phyloP scores from a whole-genome alignment of 306 rosid genomes.

The Ziziphus jujuba region DNA sequence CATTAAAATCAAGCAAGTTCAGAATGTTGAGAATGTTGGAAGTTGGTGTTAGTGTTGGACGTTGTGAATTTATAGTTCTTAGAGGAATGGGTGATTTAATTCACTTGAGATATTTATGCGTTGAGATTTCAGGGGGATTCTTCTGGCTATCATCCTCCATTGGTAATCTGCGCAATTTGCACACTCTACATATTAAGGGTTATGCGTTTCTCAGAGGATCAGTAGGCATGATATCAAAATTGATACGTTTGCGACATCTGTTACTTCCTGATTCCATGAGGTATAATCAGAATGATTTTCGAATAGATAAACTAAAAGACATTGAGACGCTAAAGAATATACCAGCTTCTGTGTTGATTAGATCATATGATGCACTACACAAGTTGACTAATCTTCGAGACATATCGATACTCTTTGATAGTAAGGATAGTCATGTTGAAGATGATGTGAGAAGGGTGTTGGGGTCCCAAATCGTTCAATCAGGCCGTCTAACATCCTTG shows the following conservation, averaged over 20 bases:
- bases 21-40: conserved; percentile 33
- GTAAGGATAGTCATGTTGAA: not conserved
- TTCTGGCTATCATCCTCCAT: conserved; percentile 29
- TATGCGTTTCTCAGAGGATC: not conserved
- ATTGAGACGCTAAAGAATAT: not conserved
- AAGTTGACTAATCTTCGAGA: not conserved
- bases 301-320: not conserved
- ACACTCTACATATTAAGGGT: conserved; percentile 28
- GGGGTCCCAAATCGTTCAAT: no score
- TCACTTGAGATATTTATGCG: conserved; percentile 44
- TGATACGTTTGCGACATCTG: not conserved
- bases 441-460: conserved; percentile 9
- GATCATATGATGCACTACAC: not conserved
- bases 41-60: no score
- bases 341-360: no score
- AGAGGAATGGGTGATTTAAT: conserved; percentile 43
- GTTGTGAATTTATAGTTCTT: conserved; percentile 32
- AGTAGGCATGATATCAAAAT: no score
- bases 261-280: not conserved
- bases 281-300: not conserved
- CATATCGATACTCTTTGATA: not conserved
- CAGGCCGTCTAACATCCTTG: conserved; percentile 40
- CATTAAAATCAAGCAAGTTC: conserved; percentile 14
- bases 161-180: conserved; percentile 45
- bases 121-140: conserved; percentile 20